A percentile compares a stretch with the other conserved stretches of the same genome.
These are phyloP conservation scores for Pleurozium schreberi DNA, from an alignment of 225 moss, liverwort and hornwort genomes.

Conservation along the genomic window DNA sequence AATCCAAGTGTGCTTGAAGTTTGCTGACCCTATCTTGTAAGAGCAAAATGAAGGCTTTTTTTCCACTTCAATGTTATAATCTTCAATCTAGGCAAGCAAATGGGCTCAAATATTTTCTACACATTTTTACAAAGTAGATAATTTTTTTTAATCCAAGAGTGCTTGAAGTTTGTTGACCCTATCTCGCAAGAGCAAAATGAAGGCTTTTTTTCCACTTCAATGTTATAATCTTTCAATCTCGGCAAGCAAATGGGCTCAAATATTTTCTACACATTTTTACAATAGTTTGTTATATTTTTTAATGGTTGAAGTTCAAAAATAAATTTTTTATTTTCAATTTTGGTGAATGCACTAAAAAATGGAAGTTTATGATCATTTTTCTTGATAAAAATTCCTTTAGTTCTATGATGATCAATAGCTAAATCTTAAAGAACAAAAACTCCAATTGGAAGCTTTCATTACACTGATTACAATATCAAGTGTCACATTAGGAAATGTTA, in stretches of 20 bases:
- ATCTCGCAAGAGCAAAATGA: background rate
- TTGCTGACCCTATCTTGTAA: accelerated
- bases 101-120: background rate
- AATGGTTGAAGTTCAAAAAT: background rate
- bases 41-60: background rate
- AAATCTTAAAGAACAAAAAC: background rate
- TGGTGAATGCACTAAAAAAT: background rate
- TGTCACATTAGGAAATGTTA: background rate
- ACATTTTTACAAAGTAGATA: background rate
- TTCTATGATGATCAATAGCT: accelerated
- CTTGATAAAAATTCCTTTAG: accelerated
- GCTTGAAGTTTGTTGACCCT: background rate
- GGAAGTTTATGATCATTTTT: accelerated
- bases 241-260: background rate
- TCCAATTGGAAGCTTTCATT: background rate
- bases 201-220: background rate
- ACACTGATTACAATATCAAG: background rate
- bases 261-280: background rate
- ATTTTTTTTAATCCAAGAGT: background rate
- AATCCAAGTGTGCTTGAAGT: background rate
- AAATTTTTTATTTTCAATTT: background rate
- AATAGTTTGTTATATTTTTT: no score
- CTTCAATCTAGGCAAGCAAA: accelerated
- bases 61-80: background rate
- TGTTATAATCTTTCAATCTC: background rate